These are phyloP conservation scores for Ziziphus jujuba DNA, from an alignment of 306 rosid genomes.

Conservation along the genomic window DNA sequence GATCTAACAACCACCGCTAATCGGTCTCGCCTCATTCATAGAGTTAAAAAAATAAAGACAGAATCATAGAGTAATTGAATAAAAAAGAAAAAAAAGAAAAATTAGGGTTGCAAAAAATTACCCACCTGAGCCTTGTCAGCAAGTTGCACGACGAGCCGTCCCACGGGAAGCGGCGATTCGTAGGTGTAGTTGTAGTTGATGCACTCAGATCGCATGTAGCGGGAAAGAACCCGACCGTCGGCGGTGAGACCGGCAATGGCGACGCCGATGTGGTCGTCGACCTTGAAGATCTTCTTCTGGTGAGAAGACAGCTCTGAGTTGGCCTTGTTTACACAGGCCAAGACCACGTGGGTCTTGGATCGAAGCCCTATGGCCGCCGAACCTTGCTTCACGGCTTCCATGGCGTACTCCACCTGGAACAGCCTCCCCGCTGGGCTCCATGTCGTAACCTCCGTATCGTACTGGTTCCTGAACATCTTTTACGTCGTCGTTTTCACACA, in stretches of 20 bases:
- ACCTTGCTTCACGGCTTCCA: constrained; percentile 98
- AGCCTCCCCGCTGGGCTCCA: constrained; percentile 92
- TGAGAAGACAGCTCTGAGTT: constrained; percentile 91
- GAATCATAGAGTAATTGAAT: neutral
- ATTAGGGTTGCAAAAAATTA: constrained; percentile 13
- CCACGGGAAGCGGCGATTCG: constrained; percentile 93
- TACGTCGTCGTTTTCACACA: constrained; percentile 16
- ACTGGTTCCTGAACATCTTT: constrained; percentile 82
- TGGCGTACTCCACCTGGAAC: constrained; percentile 97
- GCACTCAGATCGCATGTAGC: constrained; percentile 89
- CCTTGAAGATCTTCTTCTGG: constrained; percentile 99
- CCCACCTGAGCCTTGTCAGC: constrained; percentile 97
- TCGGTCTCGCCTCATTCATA: neutral
- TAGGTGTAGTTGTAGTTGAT: constrained; percentile 82
- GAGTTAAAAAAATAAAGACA: neutral
- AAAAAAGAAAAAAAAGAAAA: constrained; percentile 8
- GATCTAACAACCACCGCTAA: constrained; percentile 13
- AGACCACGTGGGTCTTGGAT: constrained; percentile 86
- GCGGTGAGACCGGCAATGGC: constrained; percentile 97
- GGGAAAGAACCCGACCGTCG: constrained; percentile 93
- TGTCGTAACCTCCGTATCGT: constrained; percentile 93
- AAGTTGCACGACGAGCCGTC: constrained; percentile 93
- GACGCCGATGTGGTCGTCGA: constrained; percentile 94
- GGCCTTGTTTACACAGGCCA: constrained; percentile 90
- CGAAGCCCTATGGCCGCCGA: constrained; percentile 98